phyloP scores from a whole-genome alignment of 1,284 basidiomycete genomes.

The Microbotryum intermedium region DNA sequence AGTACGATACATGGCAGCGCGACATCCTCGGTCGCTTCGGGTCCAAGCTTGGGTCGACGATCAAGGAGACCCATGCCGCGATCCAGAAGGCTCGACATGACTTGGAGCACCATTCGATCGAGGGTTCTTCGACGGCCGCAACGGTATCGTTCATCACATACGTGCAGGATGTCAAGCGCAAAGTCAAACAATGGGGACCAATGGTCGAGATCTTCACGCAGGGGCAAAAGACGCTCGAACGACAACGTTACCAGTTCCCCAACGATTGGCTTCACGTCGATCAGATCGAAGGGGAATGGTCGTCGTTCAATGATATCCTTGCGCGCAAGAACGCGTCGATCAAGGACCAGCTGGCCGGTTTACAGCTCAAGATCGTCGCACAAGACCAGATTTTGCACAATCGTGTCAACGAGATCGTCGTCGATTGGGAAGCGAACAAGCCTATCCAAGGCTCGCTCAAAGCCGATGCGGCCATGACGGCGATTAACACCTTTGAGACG shows the following conservation, averaged over 20 bases:
- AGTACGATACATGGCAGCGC: slow-evolving; percentile 96
- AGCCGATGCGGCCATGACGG: slow-evolving; percentile 88
- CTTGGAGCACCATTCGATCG: slow-evolving; percentile 79
- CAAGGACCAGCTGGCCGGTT: slow-evolving; percentile 90
- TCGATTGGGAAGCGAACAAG: slow-evolving; percentile 90
- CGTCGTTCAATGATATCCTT: slow-evolving; percentile 94
- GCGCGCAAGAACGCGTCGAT: slow-evolving; percentile 97
- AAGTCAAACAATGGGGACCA: slow-evolving; percentile 92
- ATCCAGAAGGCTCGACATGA: slow-evolving; percentile 90
- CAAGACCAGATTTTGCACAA: slow-evolving; percentile 97
- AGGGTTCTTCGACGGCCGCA: slow-evolving; percentile 67
- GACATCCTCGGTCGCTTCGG: slow-evolving; percentile 90
- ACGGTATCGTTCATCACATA: slow-evolving; percentile 99
- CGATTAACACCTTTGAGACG: slow-evolving; percentile 86
- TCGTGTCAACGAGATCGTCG: slow-evolving; percentile 77
- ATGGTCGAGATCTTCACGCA: slow-evolving; percentile 88
- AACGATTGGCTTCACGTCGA: slow-evolving; percentile 98
- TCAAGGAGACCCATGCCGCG: slow-evolving; percentile 91
- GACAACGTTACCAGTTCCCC: slow-evolving; percentile 92
- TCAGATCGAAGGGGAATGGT: slow-evolving; percentile 95
- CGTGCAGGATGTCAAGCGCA: slow-evolving; percentile 95
- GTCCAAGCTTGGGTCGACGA: slow-evolving; percentile 77
- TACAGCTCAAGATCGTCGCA: slow-evolving; percentile 97
- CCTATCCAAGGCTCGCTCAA: slow-evolving; percentile 94
- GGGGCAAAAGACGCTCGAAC: slow-evolving; percentile 93